These are phyloP conservation scores for Neodidymelliopsis sp. DNA, from an alignment of 2,329 filamentous ascomycete genomes.

Conservation along the genomic window DNA sequence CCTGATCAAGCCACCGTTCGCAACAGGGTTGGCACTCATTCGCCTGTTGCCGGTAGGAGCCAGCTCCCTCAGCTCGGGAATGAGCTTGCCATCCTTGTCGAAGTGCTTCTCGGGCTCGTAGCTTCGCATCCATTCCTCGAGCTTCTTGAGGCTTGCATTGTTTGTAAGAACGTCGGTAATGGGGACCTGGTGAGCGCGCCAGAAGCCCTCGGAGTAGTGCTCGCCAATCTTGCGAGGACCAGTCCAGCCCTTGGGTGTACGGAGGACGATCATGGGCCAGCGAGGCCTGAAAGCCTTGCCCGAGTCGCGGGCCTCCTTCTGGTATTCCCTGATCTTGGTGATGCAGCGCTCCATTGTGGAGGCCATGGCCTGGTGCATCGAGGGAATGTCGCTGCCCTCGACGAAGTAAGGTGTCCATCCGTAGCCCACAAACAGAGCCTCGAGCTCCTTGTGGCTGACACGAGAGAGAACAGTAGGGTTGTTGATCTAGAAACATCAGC, in stretches of 20 bases:
- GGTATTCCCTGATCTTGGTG: conserved; percentile 70
- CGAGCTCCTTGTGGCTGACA: conserved; percentile 76
- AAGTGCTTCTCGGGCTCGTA: conserved; percentile 79
- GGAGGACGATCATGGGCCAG: conserved; percentile 82
- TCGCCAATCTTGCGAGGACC: conserved; percentile 74
- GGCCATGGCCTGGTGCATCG: conserved; percentile 85
- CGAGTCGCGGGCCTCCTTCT: conserved; percentile 74
- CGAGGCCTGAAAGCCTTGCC: conserved; percentile 73
- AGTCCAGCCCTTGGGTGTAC: conserved; percentile 82
- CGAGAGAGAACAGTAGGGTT: conserved; percentile 69
- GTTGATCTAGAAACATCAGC: conserved; percentile 35
- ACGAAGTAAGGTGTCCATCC: conserved; percentile 84
- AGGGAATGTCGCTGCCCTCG: conserved; percentile 74
- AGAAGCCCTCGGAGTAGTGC: conserved; percentile 78
- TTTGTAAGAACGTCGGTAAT: conserved; percentile 74
- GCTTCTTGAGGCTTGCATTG: conserved; percentile 68
- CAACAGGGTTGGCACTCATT: conserved; percentile 80
- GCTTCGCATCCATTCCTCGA: conserved; percentile 79
- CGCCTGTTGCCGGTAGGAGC: conserved; percentile 70
- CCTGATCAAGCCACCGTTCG: conserved; percentile 73
- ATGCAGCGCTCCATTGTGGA: conserved; percentile 77
- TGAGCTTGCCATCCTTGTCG: conserved; percentile 67
- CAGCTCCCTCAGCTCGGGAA: conserved; percentile 68
- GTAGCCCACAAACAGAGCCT: conserved; percentile 74
- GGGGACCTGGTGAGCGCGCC: conserved; percentile 80